Evolutionary conservation across 352 stramenopile species (phyloP).

Genomic region (Phytopythium montanum): DNA sequence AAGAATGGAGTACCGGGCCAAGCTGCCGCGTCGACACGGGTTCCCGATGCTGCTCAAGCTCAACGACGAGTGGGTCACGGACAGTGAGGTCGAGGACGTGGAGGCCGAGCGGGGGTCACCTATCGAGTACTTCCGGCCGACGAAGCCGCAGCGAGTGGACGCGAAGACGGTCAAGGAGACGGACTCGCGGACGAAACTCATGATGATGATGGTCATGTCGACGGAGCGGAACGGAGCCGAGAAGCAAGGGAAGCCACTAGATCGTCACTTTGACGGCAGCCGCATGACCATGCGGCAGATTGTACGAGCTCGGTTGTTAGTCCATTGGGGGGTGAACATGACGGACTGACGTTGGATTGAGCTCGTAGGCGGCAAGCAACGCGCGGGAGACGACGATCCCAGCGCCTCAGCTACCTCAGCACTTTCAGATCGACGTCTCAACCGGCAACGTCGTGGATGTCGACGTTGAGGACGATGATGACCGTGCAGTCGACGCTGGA

Average conservation of each 20-base stretch:
- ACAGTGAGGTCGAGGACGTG: slow-evolving; percentile 41
- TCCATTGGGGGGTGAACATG: neutral
- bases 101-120: slow-evolving; percentile 39
- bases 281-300: slow-evolving; percentile 67
- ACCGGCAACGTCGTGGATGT: slow-evolving; percentile 27
- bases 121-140: slow-evolving; percentile 41
- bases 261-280: slow-evolving; percentile 49
- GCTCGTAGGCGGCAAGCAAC: slow-evolving; percentile 32
- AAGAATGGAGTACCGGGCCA: slow-evolving; percentile 30
- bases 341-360: neutral
- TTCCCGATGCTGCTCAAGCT: slow-evolving; percentile 68
- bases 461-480: neutral
- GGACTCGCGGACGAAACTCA: neutral
- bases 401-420: slow-evolving; percentile 28
- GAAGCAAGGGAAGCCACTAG: neutral
- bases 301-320: slow-evolving; percentile 10
- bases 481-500: neutral
- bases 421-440: slow-evolving; percentile 52
- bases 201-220: slow-evolving; percentile 5
- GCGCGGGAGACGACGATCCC: slow-evolving; percentile 39
- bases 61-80: slow-evolving; percentile 60
- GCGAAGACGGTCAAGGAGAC: neutral
- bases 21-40: slow-evolving; percentile 38
- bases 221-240: neutral
- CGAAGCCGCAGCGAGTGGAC: neutral